These are phyloP conservation scores for Pseudonectria foliicola DNA, from an alignment of 2,329 filamentous ascomycete species.

Conservation along the genomic window DNA sequence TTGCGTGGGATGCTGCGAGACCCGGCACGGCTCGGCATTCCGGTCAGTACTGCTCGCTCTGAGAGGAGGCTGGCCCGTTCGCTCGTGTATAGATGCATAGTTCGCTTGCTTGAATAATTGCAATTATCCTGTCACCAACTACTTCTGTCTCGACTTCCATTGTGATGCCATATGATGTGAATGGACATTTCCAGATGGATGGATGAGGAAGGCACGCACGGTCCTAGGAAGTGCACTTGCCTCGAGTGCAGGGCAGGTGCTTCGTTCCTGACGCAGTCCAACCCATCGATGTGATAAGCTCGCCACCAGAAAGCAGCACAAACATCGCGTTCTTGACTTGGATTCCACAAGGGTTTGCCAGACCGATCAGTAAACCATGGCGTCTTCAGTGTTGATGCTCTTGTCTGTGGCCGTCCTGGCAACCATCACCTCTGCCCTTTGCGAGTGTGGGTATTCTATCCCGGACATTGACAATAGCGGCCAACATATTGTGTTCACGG, in stretches of 20 bases:
- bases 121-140: conserved; percentile 14
- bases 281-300: too few relatives aligned
- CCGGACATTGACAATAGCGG: conserved; percentile 34
- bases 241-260: too few relatives aligned
- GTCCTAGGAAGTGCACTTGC: too few relatives aligned
- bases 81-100: conserved; percentile 31
- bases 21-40: neutral
- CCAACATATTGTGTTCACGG: conserved; percentile 51
- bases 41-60: conserved; percentile 10
- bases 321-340: too few relatives aligned
- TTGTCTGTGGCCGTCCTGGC: conserved; percentile 7
- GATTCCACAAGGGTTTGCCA: too few relatives aligned
- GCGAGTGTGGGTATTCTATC: conserved; percentile 66
- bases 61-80: conserved; percentile 23
- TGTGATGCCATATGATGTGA: neutral
- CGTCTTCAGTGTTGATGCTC: too few relatives aligned
- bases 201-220: too few relatives aligned
- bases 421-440: conserved; percentile 36
- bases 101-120: conserved; percentile 26
- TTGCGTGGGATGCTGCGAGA: conserved; percentile 10
- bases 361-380: too few relatives aligned
- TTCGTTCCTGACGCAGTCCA: too few relatives aligned
- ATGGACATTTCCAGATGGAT: neutral
- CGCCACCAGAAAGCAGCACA: too few relatives aligned
- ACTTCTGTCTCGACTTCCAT: conserved; percentile 6